Evolutionary conservation across 805 yeast genomes (phyloP).

Genomic region (Dipodascus albidus): DNA sequence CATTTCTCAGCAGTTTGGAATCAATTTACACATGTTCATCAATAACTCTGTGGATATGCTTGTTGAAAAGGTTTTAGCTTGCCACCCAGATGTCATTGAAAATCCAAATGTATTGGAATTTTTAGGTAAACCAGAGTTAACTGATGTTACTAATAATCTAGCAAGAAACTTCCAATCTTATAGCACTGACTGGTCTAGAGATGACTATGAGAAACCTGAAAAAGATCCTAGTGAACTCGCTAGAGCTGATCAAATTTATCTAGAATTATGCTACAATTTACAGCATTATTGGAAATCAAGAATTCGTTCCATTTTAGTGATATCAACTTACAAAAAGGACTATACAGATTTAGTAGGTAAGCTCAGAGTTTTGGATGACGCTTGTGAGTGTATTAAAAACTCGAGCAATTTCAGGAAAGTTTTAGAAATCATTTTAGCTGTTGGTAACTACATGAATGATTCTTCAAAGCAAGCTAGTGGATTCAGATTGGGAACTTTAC

Average conservation of each 20-base stretch:
- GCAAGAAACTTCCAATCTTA: constrained; percentile 72
- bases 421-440: constrained; percentile 73
- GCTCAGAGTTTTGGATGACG: constrained; percentile 59
- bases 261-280: constrained; percentile 74
- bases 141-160: constrained; percentile 61
- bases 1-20: constrained; percentile 88
- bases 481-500: constrained; percentile 81
- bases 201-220: constrained; percentile 38
- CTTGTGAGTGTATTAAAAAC: constrained; percentile 51
- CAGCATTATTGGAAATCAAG: constrained; percentile 89
- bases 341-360: constrained; percentile 60
- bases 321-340: constrained; percentile 65
- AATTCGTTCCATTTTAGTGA: constrained; percentile 66
- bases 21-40: constrained; percentile 74
- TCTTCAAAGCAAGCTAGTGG: constrained; percentile 87
- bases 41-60: constrained; percentile 50
- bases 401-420: constrained; percentile 62
- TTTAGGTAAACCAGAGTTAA: constrained; percentile 60
- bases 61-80: constrained; percentile 57
- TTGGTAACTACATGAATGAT: constrained; percentile 96
- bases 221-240: constrained; percentile 70
- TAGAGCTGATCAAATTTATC: constrained; percentile 73
- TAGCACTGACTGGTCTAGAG: constrained; percentile 54
- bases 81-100: constrained; percentile 60
- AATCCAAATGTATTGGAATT: constrained; percentile 75